Evolutionary conservation across 139 green algal species (phyloP).

Genomic region (Chlamydomonas urium): DNA sequence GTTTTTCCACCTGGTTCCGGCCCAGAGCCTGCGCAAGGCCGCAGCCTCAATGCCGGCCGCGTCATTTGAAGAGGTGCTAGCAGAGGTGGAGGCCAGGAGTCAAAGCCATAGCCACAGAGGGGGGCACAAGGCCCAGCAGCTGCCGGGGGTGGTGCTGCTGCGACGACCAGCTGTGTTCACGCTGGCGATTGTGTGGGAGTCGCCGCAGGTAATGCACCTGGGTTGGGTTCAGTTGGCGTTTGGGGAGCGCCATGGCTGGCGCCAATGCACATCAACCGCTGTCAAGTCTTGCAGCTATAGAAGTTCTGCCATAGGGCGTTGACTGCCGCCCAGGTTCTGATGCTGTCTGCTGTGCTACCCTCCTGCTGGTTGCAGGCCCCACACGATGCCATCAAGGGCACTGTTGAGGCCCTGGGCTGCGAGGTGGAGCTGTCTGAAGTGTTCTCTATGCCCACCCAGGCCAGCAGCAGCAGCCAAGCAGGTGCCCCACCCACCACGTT

Average conservation of each 20-base stretch:
- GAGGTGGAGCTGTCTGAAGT: constrained; percentile 44
- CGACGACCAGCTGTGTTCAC: constrained; percentile 61
- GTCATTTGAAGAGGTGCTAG: constrained; percentile 58
- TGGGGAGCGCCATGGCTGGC: no score
- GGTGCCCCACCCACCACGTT: neutral
- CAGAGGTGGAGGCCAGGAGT: constrained; percentile 42
- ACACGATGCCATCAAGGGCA: constrained; percentile 41
- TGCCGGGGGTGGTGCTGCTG: constrained; percentile 34
- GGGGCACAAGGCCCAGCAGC: neutral
- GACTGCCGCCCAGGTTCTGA: no score
- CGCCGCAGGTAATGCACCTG: constrained; percentile 58
- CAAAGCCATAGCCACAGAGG: no score
- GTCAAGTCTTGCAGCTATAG: no score
- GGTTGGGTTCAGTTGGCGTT: no score
- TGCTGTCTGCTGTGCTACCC: no score
- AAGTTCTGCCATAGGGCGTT: no score
- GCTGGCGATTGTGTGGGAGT: constrained; percentile 71
- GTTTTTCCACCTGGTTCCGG: constrained; percentile 69
- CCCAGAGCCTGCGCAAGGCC: constrained; percentile 40
- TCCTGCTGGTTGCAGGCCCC: constrained; percentile 41
- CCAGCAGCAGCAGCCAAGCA: neutral
- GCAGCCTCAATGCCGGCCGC: constrained; percentile 21
- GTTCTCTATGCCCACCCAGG: no score
- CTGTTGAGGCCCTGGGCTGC: constrained; percentile 45
- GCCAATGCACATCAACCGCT: no score